phyloP scores from a whole-genome alignment of 2,329 filamentous ascomycete species.

The Ophioceras dolichostomum region DNA sequence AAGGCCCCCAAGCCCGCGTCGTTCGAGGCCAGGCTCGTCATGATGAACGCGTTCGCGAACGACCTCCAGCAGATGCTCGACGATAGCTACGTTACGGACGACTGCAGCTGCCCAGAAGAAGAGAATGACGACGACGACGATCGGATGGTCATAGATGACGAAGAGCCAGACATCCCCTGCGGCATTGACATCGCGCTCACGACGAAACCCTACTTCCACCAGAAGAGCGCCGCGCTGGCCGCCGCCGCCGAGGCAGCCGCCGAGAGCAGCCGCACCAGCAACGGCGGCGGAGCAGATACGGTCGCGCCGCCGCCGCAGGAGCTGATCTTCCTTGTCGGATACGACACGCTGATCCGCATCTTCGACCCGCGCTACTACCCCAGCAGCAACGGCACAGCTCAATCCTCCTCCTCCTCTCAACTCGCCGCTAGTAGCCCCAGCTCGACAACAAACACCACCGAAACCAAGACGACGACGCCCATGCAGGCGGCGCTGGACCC shows the following conservation, averaged over 20 bases:
- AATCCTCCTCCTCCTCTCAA: no score
- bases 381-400: no score
- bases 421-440: no score
- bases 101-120: no score
- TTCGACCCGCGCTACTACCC: constrained; percentile 62
- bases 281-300: no score
- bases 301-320: constrained; percentile 12
- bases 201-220: constrained; percentile 60
- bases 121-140: no score
- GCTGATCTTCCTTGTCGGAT: constrained; percentile 62
- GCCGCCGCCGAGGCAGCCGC: constrained; percentile 9
- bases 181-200: constrained; percentile 58
- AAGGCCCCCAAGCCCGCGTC: constrained; percentile 54
- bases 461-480: constrained; percentile 12
- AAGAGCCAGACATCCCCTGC: no score
- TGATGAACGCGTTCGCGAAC: constrained; percentile 59
- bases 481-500: constrained; percentile 45
- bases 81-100: no score
- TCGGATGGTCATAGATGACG: no score
- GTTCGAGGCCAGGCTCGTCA: constrained; percentile 53
- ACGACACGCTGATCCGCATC: constrained; percentile 63
- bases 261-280: not conserved
- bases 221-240: constrained; percentile 52
- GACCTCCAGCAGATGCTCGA: constrained; percentile 29
- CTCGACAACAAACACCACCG: no score